A percentile compares a stretch with the other conserved stretches of the same genome.
These are phyloP conservation scores for Orbilia blumenaviensis DNA, from an alignment of 2,329 filamentous ascomycete species.

Conservation along the genomic window DNA sequence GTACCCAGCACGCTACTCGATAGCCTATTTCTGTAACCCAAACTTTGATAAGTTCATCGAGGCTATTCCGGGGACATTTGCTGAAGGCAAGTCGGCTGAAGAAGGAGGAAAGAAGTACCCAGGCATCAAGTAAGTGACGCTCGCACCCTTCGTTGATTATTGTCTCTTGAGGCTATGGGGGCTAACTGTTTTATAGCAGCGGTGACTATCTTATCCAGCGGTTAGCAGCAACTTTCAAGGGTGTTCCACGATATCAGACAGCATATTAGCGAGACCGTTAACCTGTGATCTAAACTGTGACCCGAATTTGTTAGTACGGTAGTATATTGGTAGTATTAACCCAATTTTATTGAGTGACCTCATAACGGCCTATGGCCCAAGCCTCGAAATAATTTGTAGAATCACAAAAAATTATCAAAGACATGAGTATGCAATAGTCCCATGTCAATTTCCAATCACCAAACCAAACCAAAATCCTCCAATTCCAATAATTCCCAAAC, in stretches of 20 bases:
- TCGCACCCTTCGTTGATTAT: neutral
- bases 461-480: constrained; percentile 46
- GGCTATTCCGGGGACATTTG: constrained; percentile 80
- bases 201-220: constrained; percentile 83
- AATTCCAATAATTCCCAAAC: constrained; percentile 48
- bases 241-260: constrained; percentile 39
- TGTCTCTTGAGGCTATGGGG: neutral
- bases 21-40: constrained; percentile 93
- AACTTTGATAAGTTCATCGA: constrained; percentile 80
- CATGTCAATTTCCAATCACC: neutral
- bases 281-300: neutral
- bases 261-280: constrained; percentile 6
- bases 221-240: constrained; percentile 71
- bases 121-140: constrained; percentile 68
- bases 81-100: constrained; percentile 60
- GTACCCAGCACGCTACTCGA: constrained; percentile 82
- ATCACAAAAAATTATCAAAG: too few species aligned
- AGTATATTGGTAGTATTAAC: too few species aligned
- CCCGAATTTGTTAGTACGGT: too few species aligned
- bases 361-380: neutral
- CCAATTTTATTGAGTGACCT: constrained; percentile 18
- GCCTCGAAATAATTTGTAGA: too few species aligned
- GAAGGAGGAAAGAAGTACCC: constrained; percentile 79
- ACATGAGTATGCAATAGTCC: too few species aligned
- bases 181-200: constrained; percentile 61